These are phyloP conservation scores for Dissoconium aciculare DNA, from an alignment of 2,329 filamentous ascomycete genomes.

Conservation along the genomic window DNA sequence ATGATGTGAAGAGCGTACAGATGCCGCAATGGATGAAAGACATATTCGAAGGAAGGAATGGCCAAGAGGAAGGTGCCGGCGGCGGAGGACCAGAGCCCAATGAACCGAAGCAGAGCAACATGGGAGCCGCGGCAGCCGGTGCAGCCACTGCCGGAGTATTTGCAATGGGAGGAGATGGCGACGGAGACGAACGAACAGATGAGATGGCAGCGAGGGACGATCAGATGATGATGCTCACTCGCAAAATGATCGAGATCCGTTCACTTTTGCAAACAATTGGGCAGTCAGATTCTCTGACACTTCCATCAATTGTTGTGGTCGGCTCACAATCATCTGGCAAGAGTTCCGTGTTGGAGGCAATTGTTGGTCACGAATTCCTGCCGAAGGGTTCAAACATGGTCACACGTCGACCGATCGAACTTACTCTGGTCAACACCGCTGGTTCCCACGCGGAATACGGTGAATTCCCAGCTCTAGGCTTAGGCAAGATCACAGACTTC, in stretches of 20 bases:
- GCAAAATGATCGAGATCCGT: slow-evolving; percentile 99
- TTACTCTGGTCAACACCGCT: slow-evolving; percentile 90
- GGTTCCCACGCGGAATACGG: slow-evolving; percentile 78
- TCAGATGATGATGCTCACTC: slow-evolving; percentile 98
- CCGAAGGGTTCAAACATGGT: slow-evolving; percentile 99
- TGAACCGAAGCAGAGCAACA: slow-evolving; percentile 29
- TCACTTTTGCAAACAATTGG: slow-evolving; percentile 82
- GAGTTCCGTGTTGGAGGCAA: slow-evolving; percentile 89
- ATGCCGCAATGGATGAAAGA: slow-evolving; percentile 64
- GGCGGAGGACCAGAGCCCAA: slow-evolving; percentile 25
- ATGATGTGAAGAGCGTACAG: slow-evolving; percentile 36
- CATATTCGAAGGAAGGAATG: slow-evolving; percentile 29
- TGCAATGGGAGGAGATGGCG: slow-evolving; percentile 53
- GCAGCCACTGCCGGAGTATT: slow-evolving; percentile 62
- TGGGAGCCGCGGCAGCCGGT: slow-evolving; percentile 46
- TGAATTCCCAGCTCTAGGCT: slow-evolving; percentile 82
- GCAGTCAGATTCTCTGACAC: slow-evolving; percentile 71
- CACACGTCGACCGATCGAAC: slow-evolving; percentile 82
- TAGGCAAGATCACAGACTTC: slow-evolving; percentile 86
- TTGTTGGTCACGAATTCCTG: slow-evolving; percentile 93
- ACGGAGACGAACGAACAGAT: slow-evolving; percentile 45
- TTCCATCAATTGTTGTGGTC: slow-evolving; percentile 98
- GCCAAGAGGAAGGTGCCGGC: slow-evolving; percentile 21
- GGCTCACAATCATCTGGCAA: slow-evolving; percentile 97
- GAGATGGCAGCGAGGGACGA: slow-evolving; percentile 69